Evolutionary conservation across 2,329 filamentous ascomycete species (phyloP).

Genomic region (Claviceps quebecensis): DNA sequence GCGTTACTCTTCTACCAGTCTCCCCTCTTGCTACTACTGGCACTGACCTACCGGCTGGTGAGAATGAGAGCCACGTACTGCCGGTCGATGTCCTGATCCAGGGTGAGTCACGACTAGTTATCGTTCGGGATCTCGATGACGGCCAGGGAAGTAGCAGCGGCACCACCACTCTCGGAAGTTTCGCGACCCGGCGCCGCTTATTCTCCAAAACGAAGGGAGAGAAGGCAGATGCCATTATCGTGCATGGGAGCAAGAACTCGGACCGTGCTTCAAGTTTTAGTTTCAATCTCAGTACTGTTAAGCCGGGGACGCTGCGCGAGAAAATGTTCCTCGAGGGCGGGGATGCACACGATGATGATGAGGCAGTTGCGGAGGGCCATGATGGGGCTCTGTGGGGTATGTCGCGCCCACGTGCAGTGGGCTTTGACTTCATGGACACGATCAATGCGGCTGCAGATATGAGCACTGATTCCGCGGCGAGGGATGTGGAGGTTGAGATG

Average conservation of each 20-base stretch:
- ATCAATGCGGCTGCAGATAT: slow-evolving; percentile 39
- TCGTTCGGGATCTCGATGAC: slow-evolving; percentile 40
- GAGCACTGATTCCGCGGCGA: slow-evolving; percentile 31
- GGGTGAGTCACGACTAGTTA: slow-evolving; percentile 41
- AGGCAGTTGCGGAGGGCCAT: slow-evolving; percentile 2
- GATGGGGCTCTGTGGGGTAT: slow-evolving; percentile 12
- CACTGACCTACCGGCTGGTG: slow-evolving; percentile 8
- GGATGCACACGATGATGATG: slow-evolving; percentile 2
- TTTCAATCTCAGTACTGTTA: slow-evolving; percentile 37
- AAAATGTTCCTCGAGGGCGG: slow-evolving; percentile 16
- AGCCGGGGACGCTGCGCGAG: slow-evolving; percentile 22
- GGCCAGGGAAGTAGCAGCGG: slow-evolving; percentile 24
- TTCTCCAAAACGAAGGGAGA: slow-evolving; percentile 21
- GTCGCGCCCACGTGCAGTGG: slow-evolving; percentile 19
- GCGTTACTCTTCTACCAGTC: slow-evolving; percentile 28
- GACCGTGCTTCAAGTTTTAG: slow-evolving; percentile 24
- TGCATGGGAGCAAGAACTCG: slow-evolving; percentile 29
- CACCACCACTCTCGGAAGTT: slow-evolving; percentile 19
- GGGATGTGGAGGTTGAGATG: slow-evolving; percentile 46
- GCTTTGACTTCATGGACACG: slow-evolving; percentile 37
- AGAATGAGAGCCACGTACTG: slow-evolving; percentile 22
- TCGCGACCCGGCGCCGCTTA: slow-evolving; percentile 20
- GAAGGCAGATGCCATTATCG: slow-evolving; percentile 38
- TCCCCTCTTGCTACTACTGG: slow-evolving; percentile 16
- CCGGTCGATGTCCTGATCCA: slow-evolving; percentile 40